Evolutionary conservation across 1,139 yeast species (phyloP), one percentile per base, ranked within the genome.

Genomic region (Pneumocystis murina): DNA sequence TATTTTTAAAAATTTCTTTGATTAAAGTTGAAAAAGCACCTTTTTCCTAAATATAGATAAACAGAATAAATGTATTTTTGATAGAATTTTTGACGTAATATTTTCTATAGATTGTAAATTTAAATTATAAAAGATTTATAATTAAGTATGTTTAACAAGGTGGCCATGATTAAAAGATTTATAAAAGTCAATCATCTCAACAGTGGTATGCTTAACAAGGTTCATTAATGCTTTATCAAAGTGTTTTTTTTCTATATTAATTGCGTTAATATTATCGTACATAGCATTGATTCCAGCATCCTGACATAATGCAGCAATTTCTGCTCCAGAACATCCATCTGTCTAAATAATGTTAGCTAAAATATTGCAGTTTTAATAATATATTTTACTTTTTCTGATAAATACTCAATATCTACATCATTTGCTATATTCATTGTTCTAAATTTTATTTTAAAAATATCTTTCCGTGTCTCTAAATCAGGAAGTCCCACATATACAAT

Each of bases 401-500:
- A 77, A 17, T 75, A 78, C 0, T 74, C 74, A 59, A 90, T 74
- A 60, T 82, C 75, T 14, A 86, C 86, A 62, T 79, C 85, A 0
- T 73, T 74, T 6, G 71, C 75, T 33, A 82, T 72, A 59, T 78
- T 73, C 75, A 76, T 74, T 43, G 71, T 72, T 3, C 64, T 58
- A 1, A 71, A 75, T 61, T 87, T 82, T 5, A 89, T 83, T 60
- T 74, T 70, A 66, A 94, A 74, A 62, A 92, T 91, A 71, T 87
- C 95, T 55, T 83, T 72, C 59, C 97, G 76, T 69, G 90, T 96
- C 2, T 79, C 82, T 59, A 70, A 77, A 69, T 77, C 77, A 0
- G 98, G 98, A 82, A 92, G 82, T 70, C 86, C 94, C 76, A 98
- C 92, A 20, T 92, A 79, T 36, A 92, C 84, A 72, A 94, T 84